Evolutionary conservation across 2,329 filamentous ascomycete species (phyloP), one percentile per base, ranked within the genome.

Genomic region (Mycosphaerella arachidis): DNA sequence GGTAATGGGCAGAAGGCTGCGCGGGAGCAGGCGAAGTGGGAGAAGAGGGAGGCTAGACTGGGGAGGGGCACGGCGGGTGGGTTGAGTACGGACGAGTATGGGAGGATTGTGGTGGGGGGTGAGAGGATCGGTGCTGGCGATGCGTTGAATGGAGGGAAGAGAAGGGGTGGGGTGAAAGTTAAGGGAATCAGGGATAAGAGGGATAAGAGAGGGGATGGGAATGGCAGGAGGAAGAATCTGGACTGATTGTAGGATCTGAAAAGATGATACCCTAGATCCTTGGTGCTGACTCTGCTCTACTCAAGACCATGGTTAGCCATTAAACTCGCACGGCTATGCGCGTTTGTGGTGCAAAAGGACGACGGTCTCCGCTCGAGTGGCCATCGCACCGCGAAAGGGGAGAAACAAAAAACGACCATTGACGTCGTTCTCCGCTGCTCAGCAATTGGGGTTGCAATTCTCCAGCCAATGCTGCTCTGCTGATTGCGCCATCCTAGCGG

Each of bases 141-240:
- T 27, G 55, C 66, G 72, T 63, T 71, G 68, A n/a, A 62, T 67
- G 68, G 64, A 37, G 65, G 67, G 63, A 63, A 27, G 67, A 66
- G 72, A 61, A 73, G 70, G 51, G 74, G 71, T 62, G 71, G 73
- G 13, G 66, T 67, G 2, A 72, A 73, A 62, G 65, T 72, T 13
- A 71, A 69, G 64, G 71, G 71, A 6, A 64, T 73, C 10, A 64
- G 72, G 62, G 72, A 73, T 58, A 72, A 72, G 67, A 72, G 60
- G 66, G 68, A 70, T 62, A 76, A 75, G 66, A 70, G 67, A 53
- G 67, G 68, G 55, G 74, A 70, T 62, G 66, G 66, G 2, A 67
- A 65, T 51, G 67, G 64, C 45, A 71, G 71, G 48, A 70, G 65
- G 56, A 67, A 63, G 65, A 60, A 53, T 51, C 4, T 52, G 54